Conservation (phyloP, 352 stramenopile genomes). For the Globisporangium cederbergense region DNA sequence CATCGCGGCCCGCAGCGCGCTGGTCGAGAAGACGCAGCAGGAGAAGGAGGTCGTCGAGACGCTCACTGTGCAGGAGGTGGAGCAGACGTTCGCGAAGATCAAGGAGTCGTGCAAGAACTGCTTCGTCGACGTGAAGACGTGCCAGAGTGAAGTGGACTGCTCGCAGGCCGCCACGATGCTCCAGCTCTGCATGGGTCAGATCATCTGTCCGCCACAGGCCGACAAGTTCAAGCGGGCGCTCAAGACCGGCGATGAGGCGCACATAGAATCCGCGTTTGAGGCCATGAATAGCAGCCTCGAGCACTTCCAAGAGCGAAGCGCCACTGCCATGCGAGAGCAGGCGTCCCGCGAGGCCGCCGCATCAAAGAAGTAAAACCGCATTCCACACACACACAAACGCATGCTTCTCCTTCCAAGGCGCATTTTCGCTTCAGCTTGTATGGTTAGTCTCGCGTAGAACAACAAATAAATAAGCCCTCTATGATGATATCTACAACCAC, state of each 20-base stretch:
- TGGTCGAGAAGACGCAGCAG: slow-evolving; percentile 43
- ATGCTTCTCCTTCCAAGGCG: not conserved
- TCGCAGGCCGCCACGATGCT: slow-evolving; percentile 83
- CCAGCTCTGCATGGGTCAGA: slow-evolving; percentile 86
- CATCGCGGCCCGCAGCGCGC: slow-evolving; percentile 38
- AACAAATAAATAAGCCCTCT: slow-evolving; percentile 25
- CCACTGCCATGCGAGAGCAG: slow-evolving; percentile 68
- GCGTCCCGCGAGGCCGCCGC: slow-evolving; percentile 64
- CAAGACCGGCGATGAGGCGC: slow-evolving; percentile 52
- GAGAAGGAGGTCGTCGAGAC: slow-evolving; percentile 37
- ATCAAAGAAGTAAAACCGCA: slow-evolving; percentile 22
- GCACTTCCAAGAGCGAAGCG: slow-evolving; percentile 76
- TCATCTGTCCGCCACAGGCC: slow-evolving; percentile 77
- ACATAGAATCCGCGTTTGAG: slow-evolving; percentile 74
- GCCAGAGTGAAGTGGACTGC: slow-evolving; percentile 74
- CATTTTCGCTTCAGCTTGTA: not conserved
- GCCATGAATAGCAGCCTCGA: slow-evolving; percentile 74
- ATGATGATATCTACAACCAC: slow-evolving; percentile 16
- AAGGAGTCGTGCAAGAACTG: slow-evolving; percentile 81
- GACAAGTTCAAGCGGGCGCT: slow-evolving; percentile 65
- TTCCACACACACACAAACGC: slow-evolving; percentile 4
- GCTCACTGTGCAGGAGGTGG: slow-evolving; percentile 66
- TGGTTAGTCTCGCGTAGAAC: slow-evolving; percentile 8
- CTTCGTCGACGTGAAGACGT: slow-evolving; percentile 77
- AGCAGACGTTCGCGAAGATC: slow-evolving; percentile 81